These are phyloP conservation scores for Sporothrix inflata DNA, from an alignment of 2,329 filamentous ascomycete species.

Conservation along the genomic window DNA sequence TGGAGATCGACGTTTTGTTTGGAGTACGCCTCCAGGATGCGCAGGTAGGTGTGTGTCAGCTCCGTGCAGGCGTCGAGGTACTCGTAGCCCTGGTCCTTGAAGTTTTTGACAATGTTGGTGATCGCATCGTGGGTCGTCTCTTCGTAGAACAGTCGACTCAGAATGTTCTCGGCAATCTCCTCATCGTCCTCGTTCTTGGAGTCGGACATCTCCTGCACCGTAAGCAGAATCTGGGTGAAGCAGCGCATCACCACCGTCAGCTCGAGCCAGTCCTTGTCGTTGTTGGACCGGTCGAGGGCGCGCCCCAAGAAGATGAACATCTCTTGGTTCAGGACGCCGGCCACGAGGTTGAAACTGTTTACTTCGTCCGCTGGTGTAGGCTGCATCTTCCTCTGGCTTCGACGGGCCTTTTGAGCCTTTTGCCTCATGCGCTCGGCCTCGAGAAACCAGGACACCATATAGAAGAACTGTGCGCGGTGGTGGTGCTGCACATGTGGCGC, in stretches of 20 bases:
- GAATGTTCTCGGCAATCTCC: conserved; percentile 96
- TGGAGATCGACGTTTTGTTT: conserved; percentile 96
- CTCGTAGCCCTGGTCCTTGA: conserved; percentile 90
- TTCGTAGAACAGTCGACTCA: conserved; percentile 98
- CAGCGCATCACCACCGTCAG: conserved; percentile 88
- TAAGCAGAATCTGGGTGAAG: conserved; percentile 91
- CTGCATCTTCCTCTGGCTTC: conserved; percentile 47
- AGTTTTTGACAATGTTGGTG: conserved; percentile 76
- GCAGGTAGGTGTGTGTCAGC: conserved; percentile 85
- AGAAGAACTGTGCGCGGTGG: conserved; percentile 87
- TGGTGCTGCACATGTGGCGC: conserved; percentile 76
- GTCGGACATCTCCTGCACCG: conserved; percentile 88
- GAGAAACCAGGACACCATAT: conserved; percentile 89
- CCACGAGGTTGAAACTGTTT: conserved; percentile 83
- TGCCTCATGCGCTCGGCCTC: conserved; percentile 79
- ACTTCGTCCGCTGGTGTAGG: conserved; percentile 51
- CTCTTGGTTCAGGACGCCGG: conserved; percentile 89
- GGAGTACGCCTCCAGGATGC: conserved; percentile 88
- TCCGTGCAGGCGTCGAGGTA: conserved; percentile 93
- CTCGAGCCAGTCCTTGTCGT: conserved; percentile 85
- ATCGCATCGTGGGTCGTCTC: conserved; percentile 90
- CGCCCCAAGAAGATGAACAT: conserved; percentile 89
- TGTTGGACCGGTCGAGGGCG: conserved; percentile 76
- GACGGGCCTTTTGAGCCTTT: conserved; percentile 59
- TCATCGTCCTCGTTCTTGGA: conserved; percentile 89